Conservation (phyloP, 2,329 filamentous ascomycete species). For the Penicillium sumatraense region DNA sequence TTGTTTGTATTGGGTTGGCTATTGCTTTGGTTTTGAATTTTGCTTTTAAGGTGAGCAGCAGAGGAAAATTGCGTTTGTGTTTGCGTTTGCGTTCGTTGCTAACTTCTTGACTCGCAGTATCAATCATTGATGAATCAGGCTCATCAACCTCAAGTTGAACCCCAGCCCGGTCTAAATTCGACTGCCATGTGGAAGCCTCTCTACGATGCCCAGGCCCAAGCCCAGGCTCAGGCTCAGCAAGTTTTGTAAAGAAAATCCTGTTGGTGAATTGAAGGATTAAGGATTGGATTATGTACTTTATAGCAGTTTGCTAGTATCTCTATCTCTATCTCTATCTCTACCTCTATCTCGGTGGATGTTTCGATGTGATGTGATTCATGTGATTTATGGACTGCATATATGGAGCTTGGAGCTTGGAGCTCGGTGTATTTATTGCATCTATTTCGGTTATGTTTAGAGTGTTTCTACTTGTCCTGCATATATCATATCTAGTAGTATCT, state of each 20-base stretch:
- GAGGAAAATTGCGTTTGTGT: constrained; percentile 11
- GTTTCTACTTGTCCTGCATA: too few relatives aligned
- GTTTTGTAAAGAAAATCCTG: constrained; percentile 3
- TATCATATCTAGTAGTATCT: too few relatives aligned
- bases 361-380: neutral
- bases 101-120: constrained; percentile 31
- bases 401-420: too few relatives aligned
- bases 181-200: neutral
- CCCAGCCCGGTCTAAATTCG: constrained; percentile 9
- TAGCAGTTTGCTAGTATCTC: too few relatives aligned
- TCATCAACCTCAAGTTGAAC: constrained; percentile 14
- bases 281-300: too few relatives aligned
- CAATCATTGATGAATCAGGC: constrained; percentile 31
- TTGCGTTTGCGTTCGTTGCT: neutral
- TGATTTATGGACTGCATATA: too few relatives aligned
- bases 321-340: too few relatives aligned
- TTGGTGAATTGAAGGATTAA: too few relatives aligned
- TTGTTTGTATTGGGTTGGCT: constrained; percentile 79
- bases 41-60: constrained; percentile 67
- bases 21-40: constrained; percentile 85
- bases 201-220: too few relatives aligned
- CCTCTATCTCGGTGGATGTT: neutral
- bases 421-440: neutral
- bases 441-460: too few relatives aligned
- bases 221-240: constrained; percentile 7